Evolutionary conservation across 148 eudicot species (phyloP), one percentile per base, ranked within the genome.

Genomic region (Silene conica): DNA sequence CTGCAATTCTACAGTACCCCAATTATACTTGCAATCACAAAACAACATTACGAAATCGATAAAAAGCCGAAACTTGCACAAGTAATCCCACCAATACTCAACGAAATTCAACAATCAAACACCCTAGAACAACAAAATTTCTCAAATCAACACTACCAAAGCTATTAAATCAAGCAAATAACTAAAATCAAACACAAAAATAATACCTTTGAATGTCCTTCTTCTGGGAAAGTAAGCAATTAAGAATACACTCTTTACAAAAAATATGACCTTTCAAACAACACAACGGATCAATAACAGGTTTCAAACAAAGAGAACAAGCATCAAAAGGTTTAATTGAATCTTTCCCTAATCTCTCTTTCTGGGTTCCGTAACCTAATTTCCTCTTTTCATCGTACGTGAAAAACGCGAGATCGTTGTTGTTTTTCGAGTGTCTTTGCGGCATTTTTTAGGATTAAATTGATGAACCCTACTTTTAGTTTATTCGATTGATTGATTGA

Each of bases 341-440:
- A 76, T 95, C 99, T 58, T 82, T 90, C 2, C 99, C 99, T 0
- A 95, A 87, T 69, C 97, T 83, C 86, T 95, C 96, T 77, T 80
- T 90, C 76, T 95, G 99, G 11, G 99, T 95, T 4, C 97, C 99
- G 63, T 86, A 95, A 5, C 99, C 99, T 10, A 95, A 76, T 82
- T 92, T 92, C 46, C 82, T 71, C 86, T 95, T 95, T 84, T 95
- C 99, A 45, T 95, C 99, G 78, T 92, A 95, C 0, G 99, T 95
- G 83, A 95, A 95, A 85, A 83, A 88, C 1, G 98, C 98, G 54
- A 92, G 87, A 76, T 92, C 96, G 79, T 92, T 92, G 87, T 92
- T 92, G 87, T 92, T 95, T 84, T 92, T 95, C 52, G 99, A 95
- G 84, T 95, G 97, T 83, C 97, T 85, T 79, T 92, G 99, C 28